These are phyloP conservation scores for Aegilops sharonensis DNA, from an alignment of 176 grass and related monocot species.

Conservation along the genomic window DNA sequence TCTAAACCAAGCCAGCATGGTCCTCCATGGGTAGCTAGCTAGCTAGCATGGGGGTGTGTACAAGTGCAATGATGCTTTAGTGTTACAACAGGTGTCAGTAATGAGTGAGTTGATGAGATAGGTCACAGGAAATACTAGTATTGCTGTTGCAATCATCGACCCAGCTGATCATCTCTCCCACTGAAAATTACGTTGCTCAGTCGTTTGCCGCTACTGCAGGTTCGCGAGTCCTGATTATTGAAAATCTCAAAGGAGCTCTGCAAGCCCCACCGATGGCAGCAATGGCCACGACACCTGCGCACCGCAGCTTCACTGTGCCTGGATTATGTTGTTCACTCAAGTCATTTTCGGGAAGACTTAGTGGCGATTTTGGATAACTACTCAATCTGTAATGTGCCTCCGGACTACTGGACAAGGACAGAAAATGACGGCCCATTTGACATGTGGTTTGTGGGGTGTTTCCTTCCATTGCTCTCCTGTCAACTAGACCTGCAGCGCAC, in stretches of 20 bases:
- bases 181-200: neutral
- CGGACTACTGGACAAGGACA: neutral
- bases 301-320: neutral
- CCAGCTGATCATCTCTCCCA: neutral
- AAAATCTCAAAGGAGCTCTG: neutral
- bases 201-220: neutral
- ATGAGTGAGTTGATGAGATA: neutral
- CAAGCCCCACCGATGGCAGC: neutral
- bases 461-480: neutral
- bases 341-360: constrained; percentile 23
- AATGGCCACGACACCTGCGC: constrained; percentile 20
- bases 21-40: neutral
- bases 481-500: no score
- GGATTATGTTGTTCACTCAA: neutral
- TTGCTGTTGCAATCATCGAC: neutral
- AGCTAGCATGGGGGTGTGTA: neutral
- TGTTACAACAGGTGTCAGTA: neutral
- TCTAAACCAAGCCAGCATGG: neutral
- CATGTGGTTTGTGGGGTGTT: neutral
- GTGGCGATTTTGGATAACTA: constrained; percentile 6
- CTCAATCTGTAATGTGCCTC: neutral
- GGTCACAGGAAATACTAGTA: neutral
- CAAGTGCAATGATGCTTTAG: neutral
- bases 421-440: neutral
- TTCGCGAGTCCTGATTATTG: no score